phyloP scores from a whole-genome alignment of 495 filamentous ascomycete species.

The Jackrogersella minutella region DNA sequence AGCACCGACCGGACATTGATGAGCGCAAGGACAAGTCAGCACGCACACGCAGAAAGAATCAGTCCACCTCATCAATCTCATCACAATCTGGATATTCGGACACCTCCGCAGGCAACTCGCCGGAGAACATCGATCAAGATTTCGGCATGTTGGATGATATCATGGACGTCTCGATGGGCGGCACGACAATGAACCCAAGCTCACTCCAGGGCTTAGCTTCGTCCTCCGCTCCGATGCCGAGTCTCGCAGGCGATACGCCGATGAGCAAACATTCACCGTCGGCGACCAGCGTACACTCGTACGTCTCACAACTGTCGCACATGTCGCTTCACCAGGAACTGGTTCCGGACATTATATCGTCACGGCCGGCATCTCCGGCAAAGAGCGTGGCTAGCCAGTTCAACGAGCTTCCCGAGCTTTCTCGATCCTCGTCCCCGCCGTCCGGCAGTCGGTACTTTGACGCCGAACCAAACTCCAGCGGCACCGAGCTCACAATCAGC shows the following conservation, averaged over 20 bases:
- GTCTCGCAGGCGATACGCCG: slow-evolving; percentile 36
- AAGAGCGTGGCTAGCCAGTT: slow-evolving; percentile 51
- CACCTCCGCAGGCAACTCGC: slow-evolving; percentile 55
- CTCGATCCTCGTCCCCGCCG: slow-evolving; percentile 58
- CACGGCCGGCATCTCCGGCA: slow-evolving; percentile 55
- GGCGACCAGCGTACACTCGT: slow-evolving; percentile 49
- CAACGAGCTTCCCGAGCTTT: slow-evolving; percentile 58
- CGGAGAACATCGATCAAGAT: slow-evolving; percentile 49
- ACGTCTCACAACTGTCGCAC: slow-evolving; percentile 50
- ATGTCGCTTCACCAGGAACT: slow-evolving; percentile 41
- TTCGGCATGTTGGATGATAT: slow-evolving; percentile 57
- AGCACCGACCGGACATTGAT: slow-evolving; percentile 62
- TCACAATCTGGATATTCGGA: slow-evolving; percentile 60
- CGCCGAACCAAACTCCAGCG: slow-evolving; percentile 48
- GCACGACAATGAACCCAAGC: slow-evolving; percentile 51
- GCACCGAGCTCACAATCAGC: slow-evolving; percentile 37
- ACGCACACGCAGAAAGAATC: slow-evolving; percentile 60
- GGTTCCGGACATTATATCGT: slow-evolving; percentile 38
- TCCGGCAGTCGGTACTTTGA: slow-evolving; percentile 55
- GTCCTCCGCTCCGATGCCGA: slow-evolving; percentile 53
- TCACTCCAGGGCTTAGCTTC: slow-evolving; percentile 43
- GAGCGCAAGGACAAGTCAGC: slow-evolving; percentile 71
- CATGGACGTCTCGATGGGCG: slow-evolving; percentile 54
- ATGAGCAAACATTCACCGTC: slow-evolving; percentile 49
- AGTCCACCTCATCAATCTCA: slow-evolving; percentile 56